phyloP scores from a whole-genome alignment of 2,329 filamentous ascomycete species.

The Aureobasidium sp. region DNA sequence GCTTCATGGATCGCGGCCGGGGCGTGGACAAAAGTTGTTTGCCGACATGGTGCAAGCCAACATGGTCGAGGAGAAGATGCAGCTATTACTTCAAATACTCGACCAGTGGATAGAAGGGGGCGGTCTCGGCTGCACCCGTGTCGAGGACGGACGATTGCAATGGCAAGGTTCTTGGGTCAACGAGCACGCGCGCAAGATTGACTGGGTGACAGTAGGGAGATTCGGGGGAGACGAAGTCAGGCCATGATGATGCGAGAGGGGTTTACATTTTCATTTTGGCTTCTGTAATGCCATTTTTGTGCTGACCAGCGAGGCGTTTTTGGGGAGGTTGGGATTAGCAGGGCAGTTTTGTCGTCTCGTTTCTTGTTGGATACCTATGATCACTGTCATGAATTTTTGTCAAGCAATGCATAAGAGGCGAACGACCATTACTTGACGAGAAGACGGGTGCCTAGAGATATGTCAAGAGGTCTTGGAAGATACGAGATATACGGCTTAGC shows the following conservation, averaged over 20 bases:
- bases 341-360: neutral
- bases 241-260: neutral
- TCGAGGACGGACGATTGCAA: constrained; percentile 30
- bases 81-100: constrained; percentile 62
- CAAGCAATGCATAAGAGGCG: constrained; percentile 2
- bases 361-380: constrained; percentile 8
- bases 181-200: constrained; percentile 38
- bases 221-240: constrained; percentile 37
- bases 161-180: constrained; percentile 40
- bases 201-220: constrained; percentile 44
- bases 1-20: constrained; percentile 51
- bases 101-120: constrained; percentile 64
- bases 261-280: neutral
- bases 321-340: neutral
- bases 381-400: neutral
- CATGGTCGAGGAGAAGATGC: constrained; percentile 64
- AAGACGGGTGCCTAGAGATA: constrained; percentile 1
- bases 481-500: constrained; percentile 2
- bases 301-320: constrained; percentile 15
- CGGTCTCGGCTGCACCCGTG: constrained; percentile 52
- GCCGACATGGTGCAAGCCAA: constrained; percentile 64
- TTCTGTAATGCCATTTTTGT: neutral
- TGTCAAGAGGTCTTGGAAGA: neutral
- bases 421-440: neutral
- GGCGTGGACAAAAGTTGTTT: constrained; percentile 27